Percentiles rank a stretch among this genome's conserved stretches.
Conservation (phyloP, 192 early-diverging fungal species). For the Phlyctochytrium bullatum region DNA sequence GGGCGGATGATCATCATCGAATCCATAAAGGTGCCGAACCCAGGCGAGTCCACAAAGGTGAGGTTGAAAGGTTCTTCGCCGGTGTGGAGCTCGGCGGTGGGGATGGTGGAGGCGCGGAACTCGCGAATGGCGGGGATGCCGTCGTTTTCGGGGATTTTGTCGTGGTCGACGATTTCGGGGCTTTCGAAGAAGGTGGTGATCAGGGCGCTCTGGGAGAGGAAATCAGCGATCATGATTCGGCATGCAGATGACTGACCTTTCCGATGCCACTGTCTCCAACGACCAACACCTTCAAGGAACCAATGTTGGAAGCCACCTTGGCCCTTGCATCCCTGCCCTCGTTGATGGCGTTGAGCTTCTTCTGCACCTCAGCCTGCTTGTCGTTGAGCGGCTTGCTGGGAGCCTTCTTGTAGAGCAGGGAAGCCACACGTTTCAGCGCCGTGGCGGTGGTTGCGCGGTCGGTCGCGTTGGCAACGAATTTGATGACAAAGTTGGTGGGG, state of each 20-base stretch:
- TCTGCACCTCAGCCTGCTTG: conserved; percentile 1
- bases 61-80: conserved; percentile 36
- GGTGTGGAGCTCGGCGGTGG: conserved; percentile 4
- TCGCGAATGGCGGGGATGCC: conserved; percentile 11
- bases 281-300: conserved; percentile 32
- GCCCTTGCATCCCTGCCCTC: conserved; percentile 1
- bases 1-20: conserved; percentile 40
- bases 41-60: conserved; percentile 44
- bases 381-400: conserved; percentile 8
- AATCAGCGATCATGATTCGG: not conserved
- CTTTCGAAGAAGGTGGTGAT: conserved; percentile 28
- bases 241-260: conserved; percentile 31
- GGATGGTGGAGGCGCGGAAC: conserved; percentile 34
- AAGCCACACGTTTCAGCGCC: not conserved
- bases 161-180: conserved; percentile 19
- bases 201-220: conserved; percentile 24
- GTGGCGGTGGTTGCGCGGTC: conserved; percentile 8
- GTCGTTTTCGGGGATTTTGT: conserved; percentile 10
- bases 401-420: conserved; percentile 7
- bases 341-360: not conserved
- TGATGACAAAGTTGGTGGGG: conserved; percentile 36
- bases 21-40: conserved; percentile 41
- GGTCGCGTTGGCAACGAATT: conserved; percentile 6
- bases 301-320: conserved; percentile 33
- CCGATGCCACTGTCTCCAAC: conserved; percentile 48